Evolutionary conservation across 2,329 filamentous ascomycete species (phyloP).

Genomic region (Neonectria ditissima): DNA sequence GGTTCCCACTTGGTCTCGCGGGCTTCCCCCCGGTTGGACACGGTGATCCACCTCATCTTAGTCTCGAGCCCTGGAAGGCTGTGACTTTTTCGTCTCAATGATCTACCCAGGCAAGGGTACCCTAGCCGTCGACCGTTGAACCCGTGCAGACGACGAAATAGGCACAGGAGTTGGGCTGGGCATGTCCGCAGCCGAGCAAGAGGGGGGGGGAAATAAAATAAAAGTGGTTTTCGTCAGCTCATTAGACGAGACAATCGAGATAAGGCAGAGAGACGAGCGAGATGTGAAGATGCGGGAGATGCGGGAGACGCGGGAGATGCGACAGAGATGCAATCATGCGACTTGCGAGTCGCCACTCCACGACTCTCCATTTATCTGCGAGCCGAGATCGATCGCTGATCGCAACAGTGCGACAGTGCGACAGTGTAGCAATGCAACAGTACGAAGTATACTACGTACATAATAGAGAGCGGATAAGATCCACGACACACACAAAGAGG

Average conservation of each 20-base stretch:
- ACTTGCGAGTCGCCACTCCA: background rate
- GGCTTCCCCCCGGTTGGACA: conserved; percentile 5
- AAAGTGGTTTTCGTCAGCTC: background rate
- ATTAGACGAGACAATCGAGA: background rate
- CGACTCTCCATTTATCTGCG: background rate
- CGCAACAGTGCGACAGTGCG: background rate
- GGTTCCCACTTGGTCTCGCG: background rate
- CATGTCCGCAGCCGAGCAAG: background rate
- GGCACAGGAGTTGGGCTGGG: too few relatives aligned
- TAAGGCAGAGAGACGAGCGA: background rate
- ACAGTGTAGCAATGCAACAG: too few relatives aligned
- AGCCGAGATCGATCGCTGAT: conserved; percentile 1
- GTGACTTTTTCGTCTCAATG: background rate
- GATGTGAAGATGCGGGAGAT: background rate
- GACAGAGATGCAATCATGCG: background rate
- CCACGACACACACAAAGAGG: background rate
- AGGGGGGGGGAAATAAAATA: background rate
- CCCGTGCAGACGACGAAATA: too few relatives aligned
- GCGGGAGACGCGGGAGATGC: background rate
- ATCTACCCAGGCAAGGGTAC: background rate
- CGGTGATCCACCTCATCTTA: conserved; percentile 26
- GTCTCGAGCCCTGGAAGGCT: conserved; percentile 15
- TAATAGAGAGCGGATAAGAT: too few relatives aligned
- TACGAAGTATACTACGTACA: too few relatives aligned
- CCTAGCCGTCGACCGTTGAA: too few relatives aligned